Evolutionary conservation across 306 rosid species (phyloP).

Genomic region (Fragaria nilgerrensis): DNA sequence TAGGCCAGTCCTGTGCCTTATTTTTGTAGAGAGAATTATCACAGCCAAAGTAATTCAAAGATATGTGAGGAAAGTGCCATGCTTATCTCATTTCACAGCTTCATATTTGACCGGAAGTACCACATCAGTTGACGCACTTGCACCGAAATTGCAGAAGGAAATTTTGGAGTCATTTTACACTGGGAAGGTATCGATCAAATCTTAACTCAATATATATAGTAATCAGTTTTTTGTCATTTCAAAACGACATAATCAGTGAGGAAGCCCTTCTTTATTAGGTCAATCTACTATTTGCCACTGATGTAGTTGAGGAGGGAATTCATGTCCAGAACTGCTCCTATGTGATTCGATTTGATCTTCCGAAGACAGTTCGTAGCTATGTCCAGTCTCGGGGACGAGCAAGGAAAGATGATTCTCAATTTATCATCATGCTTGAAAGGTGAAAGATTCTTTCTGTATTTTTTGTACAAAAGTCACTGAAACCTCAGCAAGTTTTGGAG

Average conservation of each 20-base stretch:
- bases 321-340: slow-evolving; percentile 81
- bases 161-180: slow-evolving; percentile 66
- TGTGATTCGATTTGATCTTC: slow-evolving; percentile 90
- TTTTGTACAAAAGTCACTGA: slow-evolving; percentile 2
- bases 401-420: slow-evolving; percentile 66
- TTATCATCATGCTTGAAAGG: slow-evolving; percentile 83
- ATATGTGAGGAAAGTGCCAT: slow-evolving; percentile 53
- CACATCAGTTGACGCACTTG: slow-evolving; percentile 57
- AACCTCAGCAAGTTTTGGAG: not conserved
- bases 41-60: slow-evolving; percentile 78
- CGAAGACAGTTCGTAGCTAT: slow-evolving; percentile 84
- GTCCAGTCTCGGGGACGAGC: slow-evolving; percentile 91
- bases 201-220: slow-evolving; percentile 5
- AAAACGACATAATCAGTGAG: slow-evolving; percentile 31
- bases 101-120: slow-evolving; percentile 78
- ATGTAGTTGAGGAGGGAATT: slow-evolving; percentile 93
- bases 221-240: slow-evolving; percentile 13
- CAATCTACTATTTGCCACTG: slow-evolving; percentile 87
- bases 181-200: slow-evolving; percentile 62
- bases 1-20: slow-evolving; percentile 58
- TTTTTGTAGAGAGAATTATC: slow-evolving; percentile 77
- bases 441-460: slow-evolving; percentile 28
- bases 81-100: slow-evolving; percentile 63
- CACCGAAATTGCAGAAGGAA: slow-evolving; percentile 72
- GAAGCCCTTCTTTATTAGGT: slow-evolving; percentile 47